A percentile compares a stretch with the other conserved stretches of the same genome.
phyloP scores from a whole-genome alignment of 306 rosid species.

The Casuarina equisetifolia region DNA sequence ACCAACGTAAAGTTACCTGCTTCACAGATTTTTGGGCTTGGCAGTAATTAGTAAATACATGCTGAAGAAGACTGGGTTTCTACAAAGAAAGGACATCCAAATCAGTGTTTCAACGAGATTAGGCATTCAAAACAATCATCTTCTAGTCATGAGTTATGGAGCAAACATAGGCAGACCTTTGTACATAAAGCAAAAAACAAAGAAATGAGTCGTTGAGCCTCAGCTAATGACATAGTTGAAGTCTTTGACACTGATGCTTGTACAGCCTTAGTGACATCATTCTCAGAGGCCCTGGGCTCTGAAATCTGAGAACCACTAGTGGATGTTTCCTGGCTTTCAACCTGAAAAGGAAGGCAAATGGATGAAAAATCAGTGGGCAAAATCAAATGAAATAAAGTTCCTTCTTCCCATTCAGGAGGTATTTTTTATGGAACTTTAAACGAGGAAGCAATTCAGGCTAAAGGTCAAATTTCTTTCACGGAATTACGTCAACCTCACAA shows the following conservation, averaged over 20 bases:
- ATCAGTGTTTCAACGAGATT: conserved; percentile 21
- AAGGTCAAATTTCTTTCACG: not conserved
- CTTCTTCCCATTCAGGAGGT: conserved; percentile 1
- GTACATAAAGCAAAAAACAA: conserved; percentile 88
- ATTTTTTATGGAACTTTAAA: not conserved
- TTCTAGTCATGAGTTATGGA: conserved; percentile 11
- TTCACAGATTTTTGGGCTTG: conserved; percentile 67
- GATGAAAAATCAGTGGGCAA: not conserved
- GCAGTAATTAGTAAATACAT: conserved; percentile 73
- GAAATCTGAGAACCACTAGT: conserved; percentile 51
- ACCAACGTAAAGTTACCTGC: conserved; percentile 50
- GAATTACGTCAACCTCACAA: not conserved
- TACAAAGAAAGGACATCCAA: conserved; percentile 41
- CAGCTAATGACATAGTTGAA: conserved; percentile 62
- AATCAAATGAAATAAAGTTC: not conserved
- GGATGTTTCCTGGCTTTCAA: conserved; percentile 60
- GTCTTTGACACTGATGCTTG: conserved; percentile 34
- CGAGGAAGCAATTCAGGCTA: not conserved
- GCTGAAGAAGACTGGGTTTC: conserved; percentile 88
- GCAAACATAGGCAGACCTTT: conserved; percentile 60
- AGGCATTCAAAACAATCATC: conserved; percentile 20
- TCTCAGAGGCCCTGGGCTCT: conserved; percentile 61
- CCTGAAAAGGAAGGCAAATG: conserved; percentile 39
- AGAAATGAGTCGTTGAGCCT: conserved; percentile 82
- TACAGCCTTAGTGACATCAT: conserved; percentile 42